Conservation (phyloP, 202 grass and related monocot genomes). For the Carex arenaria region DNA sequence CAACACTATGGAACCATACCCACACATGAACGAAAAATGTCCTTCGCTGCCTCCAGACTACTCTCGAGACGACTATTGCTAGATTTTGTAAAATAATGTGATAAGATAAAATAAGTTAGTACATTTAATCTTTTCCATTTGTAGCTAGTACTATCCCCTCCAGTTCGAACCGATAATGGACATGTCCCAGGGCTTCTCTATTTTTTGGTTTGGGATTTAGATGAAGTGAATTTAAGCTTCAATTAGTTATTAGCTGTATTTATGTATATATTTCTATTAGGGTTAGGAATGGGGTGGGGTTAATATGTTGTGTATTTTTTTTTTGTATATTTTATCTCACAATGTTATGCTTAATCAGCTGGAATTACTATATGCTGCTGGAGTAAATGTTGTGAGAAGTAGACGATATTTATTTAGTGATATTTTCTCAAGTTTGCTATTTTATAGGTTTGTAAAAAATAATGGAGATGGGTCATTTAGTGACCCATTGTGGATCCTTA, state of each 20-base stretch:
- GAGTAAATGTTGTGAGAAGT: not conserved
- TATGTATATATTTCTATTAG: slow-evolving; percentile 14
- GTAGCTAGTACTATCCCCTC: not conserved
- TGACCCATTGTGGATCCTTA: not conserved
- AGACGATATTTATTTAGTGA: not conserved
- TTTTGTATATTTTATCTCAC: not conserved
- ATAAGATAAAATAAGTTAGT: not conserved
- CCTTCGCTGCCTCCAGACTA: slow-evolving; percentile 80
- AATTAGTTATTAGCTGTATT: not conserved
- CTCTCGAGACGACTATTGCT: slow-evolving; percentile 44
- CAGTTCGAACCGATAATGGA: not conserved
- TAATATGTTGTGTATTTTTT: slow-evolving; percentile 14
- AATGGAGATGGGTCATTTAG: not conserved
- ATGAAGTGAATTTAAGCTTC: not conserved
- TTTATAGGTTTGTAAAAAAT: not conserved
- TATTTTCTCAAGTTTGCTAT: not conserved
- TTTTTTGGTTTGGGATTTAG: no score
- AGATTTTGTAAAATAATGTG: not conserved
- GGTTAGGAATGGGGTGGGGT: not conserved
- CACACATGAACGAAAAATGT: slow-evolving; percentile 90
- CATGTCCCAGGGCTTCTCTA: not conserved
- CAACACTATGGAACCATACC: slow-evolving; percentile 72
- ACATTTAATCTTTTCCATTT: not conserved
- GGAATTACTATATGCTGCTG: not conserved
- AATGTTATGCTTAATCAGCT: not conserved